Evolutionary conservation across 352 stramenopile genomes (phyloP).

Genomic region (Blastocystis sp.): DNA sequence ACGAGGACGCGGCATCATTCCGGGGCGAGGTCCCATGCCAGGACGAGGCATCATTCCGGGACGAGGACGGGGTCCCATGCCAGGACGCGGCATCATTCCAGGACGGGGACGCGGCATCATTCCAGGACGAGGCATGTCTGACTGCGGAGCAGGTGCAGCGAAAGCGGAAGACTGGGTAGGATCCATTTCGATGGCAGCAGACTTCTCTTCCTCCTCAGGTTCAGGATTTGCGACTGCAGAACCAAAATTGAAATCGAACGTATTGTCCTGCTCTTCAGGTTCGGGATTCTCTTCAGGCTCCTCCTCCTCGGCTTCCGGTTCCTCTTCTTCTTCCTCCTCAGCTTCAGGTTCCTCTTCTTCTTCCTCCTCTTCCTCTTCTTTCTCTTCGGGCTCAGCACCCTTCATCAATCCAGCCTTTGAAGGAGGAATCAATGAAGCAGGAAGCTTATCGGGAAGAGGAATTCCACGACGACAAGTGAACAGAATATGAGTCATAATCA

Average conservation of each 20-base stretch:
- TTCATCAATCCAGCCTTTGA: background rate
- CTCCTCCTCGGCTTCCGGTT: background rate
- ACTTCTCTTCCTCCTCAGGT: background rate
- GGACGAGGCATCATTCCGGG: background rate
- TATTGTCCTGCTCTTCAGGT: background rate
- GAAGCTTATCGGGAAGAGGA: background rate
- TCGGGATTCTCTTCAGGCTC: background rate
- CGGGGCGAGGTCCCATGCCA: background rate
- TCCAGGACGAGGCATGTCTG: background rate
- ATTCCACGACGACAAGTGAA: background rate
- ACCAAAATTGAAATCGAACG: background rate
- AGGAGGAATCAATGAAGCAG: constrained; percentile 4
- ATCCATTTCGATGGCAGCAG: background rate
- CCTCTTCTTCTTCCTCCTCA: background rate
- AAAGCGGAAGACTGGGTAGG: background rate
- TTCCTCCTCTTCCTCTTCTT: background rate
- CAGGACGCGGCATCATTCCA: background rate
- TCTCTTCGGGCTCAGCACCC: background rate
- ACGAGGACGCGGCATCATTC: background rate
- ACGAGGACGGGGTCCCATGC: constrained; percentile 16
- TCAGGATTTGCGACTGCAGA: background rate
- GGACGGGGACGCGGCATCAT: background rate
- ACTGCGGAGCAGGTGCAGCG: background rate
- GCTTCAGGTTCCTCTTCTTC: background rate
- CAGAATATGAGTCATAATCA: constrained; percentile 26